phyloP scores from a whole-genome alignment of 2,329 filamentous ascomycete genomes.

The Drechslera avenae region DNA sequence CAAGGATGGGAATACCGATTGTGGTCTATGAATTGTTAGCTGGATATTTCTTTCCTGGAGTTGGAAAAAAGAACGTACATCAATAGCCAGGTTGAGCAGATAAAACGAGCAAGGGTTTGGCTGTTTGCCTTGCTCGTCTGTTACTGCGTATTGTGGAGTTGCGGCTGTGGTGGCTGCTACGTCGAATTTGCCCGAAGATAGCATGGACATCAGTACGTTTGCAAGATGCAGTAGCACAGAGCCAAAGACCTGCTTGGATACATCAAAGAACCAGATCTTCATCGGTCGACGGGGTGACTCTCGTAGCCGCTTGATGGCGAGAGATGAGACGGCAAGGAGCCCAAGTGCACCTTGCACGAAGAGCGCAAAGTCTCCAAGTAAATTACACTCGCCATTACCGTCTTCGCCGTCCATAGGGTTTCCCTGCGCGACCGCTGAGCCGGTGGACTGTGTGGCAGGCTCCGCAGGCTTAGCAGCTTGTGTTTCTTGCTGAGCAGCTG shows the following conservation, averaged over 20 bases:
- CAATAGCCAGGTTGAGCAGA: slow-evolving; percentile 88
- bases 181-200: slow-evolving; percentile 83
- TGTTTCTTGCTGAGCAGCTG: background rate
- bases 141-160: slow-evolving; percentile 27
- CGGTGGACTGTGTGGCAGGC: slow-evolving; percentile 15
- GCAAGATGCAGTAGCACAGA: slow-evolving; percentile 88
- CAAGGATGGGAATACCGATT: slow-evolving; percentile 91
- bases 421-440: slow-evolving; percentile 25
- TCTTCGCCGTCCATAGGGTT: slow-evolving; percentile 49
- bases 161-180: slow-evolving; percentile 57
- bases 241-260: slow-evolving; percentile 94
- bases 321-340: slow-evolving; percentile 76
- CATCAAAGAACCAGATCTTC: slow-evolving; percentile 98
- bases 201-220: slow-evolving; percentile 95
- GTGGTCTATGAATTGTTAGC: slow-evolving; percentile 70
- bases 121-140: slow-evolving; percentile 49
- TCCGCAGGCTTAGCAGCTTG: slow-evolving; percentile 18
- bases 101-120: slow-evolving; percentile 98
- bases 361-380: slow-evolving; percentile 89
- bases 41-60: background rate
- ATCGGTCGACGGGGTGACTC: slow-evolving; percentile 89
- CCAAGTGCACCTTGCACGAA: slow-evolving; percentile 88
- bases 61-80: slow-evolving; percentile 66
- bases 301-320: slow-evolving; percentile 92
- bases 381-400: slow-evolving; percentile 76